phyloP scores from a whole-genome alignment of 1,139 yeast genomes.

The Debaryomycetaceae sp. region DNA sequence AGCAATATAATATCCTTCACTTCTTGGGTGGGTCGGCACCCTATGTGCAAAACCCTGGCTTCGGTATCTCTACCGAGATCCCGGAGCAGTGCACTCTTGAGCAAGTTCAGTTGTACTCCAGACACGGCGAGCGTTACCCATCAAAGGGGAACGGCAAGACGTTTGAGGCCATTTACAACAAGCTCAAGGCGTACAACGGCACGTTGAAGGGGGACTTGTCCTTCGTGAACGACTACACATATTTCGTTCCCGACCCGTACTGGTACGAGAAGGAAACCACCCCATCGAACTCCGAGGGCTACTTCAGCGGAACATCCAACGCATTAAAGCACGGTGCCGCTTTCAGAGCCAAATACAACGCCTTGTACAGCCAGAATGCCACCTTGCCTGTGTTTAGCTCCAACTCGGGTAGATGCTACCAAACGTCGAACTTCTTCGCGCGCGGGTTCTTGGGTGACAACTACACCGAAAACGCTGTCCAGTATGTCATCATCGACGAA shows the following conservation, averaged over 20 bases:
- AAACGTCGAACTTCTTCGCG: slow-evolving; percentile 29
- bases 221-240: slow-evolving; percentile 30
- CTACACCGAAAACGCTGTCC: slow-evolving; percentile 12
- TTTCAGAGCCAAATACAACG: slow-evolving; percentile 30
- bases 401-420: slow-evolving; percentile 26
- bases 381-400: slow-evolving; percentile 32
- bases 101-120: slow-evolving; percentile 58
- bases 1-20: slow-evolving; percentile 37
- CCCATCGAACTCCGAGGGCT: slow-evolving; percentile 19
- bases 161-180: slow-evolving; percentile 16
- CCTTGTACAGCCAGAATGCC: slow-evolving; percentile 18
- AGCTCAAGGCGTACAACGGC: slow-evolving; percentile 19
- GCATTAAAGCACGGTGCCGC: slow-evolving; percentile 31
- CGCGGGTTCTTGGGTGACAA: slow-evolving; percentile 26
- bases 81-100: slow-evolving; percentile 55
- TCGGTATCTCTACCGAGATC: slow-evolving; percentile 39
- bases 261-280: slow-evolving; percentile 27
- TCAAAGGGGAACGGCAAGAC: slow-evolving; percentile 23
- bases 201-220: slow-evolving; percentile 28
- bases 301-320: slow-evolving; percentile 25
- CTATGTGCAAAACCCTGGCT: slow-evolving; percentile 40
- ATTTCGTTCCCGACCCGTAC: slow-evolving; percentile 23
- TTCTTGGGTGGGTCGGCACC: slow-evolving; percentile 49
- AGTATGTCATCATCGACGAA: slow-evolving; percentile 24
- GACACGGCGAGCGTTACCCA: slow-evolving; percentile 79